These are phyloP conservation scores for Oxyria digyna DNA, from an alignment of 148 eudicot species.

Conservation along the genomic window DNA sequence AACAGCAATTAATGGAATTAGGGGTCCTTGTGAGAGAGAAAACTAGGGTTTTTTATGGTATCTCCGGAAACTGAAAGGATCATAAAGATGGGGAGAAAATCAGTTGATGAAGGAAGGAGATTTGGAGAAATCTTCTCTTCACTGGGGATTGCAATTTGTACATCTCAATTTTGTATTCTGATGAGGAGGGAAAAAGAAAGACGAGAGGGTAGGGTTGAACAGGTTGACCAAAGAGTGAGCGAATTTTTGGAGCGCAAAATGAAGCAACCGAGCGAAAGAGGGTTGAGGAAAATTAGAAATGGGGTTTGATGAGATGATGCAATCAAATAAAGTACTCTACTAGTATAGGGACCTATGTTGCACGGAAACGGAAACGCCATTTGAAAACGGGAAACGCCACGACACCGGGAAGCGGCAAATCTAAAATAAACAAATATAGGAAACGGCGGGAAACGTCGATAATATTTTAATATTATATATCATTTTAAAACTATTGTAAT, in stretches of 20 bases:
- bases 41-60: not conserved
- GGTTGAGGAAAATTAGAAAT: not conserved
- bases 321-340: no score
- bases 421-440: no score
- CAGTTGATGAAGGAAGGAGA: not conserved
- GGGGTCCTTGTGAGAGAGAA: constrained; percentile 7
- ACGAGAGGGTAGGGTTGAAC: not conserved
- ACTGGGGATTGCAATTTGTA: not conserved
- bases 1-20: not conserved
- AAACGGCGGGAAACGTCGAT: no score
- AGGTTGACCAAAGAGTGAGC: no score
- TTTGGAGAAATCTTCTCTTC: not conserved
- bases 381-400: no score
- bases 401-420: no score
- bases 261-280: not conserved
- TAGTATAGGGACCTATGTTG: no score
- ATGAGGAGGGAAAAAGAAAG: not conserved
- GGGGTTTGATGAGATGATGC: no score
- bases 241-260: not conserved
- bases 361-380: no score
- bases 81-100: not conserved
- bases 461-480: no score
- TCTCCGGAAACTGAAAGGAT: not conserved
- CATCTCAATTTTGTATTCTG: not conserved
- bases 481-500: no score